Percentiles rank a stretch among this genome's conserved stretches.
Conservation (phyloP, 2,329 filamentous ascomycete species). For the Sporothrix variecibatus region DNA sequence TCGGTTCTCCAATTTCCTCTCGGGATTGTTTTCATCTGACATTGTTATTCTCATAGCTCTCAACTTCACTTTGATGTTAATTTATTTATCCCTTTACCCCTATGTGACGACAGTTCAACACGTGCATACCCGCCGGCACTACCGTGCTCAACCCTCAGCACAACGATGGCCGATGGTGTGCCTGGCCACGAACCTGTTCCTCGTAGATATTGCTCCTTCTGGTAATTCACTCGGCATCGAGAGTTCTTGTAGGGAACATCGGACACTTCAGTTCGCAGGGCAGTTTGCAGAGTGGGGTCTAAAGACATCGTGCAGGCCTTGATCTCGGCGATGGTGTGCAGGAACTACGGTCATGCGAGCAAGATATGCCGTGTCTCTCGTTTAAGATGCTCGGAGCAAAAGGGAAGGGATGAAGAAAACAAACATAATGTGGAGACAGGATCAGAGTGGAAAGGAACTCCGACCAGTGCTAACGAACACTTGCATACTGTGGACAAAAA, state of each 20-base stretch:
- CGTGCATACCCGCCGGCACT: conserved; percentile 29
- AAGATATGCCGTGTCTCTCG: neutral
- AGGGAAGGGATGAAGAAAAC: neutral
- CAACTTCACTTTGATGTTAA: neutral
- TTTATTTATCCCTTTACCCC: neutral
- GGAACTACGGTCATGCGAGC: conserved; percentile 10
- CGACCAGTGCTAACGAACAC: neutral
- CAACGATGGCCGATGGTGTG: neutral
- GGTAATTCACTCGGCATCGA: neutral
- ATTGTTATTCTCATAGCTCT: neutral
- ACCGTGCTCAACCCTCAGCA: neutral
- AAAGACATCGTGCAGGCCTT: neutral
- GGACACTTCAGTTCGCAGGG: neutral
- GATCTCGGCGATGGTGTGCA: conserved; percentile 3
- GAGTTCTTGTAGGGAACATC: neutral
- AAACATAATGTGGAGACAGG: neutral
- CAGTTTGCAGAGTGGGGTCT: neutral
- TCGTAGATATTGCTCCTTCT: neutral
- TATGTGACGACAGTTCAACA: conserved; percentile 13
- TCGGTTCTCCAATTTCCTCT: neutral
- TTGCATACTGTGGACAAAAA: neutral
- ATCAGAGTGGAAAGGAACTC: neutral
- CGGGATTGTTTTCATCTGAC: neutral
- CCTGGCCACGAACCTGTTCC: neutral
- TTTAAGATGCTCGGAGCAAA: neutral